Base-by-base conservation (phyloP, 2,329 filamentous ascomycete species). In the Penicillium sclerotigenum region DNA sequence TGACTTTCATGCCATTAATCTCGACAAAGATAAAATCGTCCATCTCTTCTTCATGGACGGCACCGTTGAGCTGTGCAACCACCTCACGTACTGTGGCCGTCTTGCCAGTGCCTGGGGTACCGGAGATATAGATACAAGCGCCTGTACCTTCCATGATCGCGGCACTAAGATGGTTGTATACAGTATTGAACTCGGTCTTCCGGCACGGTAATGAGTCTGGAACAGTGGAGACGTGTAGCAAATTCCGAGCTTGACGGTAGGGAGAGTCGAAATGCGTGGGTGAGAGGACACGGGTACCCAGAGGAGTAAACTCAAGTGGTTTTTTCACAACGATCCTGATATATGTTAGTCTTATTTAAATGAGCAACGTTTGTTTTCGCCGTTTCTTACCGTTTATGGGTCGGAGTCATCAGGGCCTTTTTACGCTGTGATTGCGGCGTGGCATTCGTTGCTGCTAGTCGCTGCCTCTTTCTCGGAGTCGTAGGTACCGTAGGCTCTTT, bases 1-100 rank as follows among this genome's bases (percentile, higher is more conserved):
- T 96, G 65, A 99, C 92, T 78, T 99, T 99, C 94, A 99, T 97
- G 64, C 94, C 95, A 74, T 99, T 99, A 77, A 99, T 97, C 74
- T 99, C 94, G 59, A 99, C 92, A 65, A 99, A 99, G 57, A 97
- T 96, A 73, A 99, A 99, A 71, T 97, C 93, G 68, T 99, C 94
- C 40, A 99, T 82, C 73, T 97, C 93, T 68, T 99, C 94, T 8
- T 88, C 86, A 46, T 85, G 82, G 1, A 97, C 94, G 0, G 91
- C 87, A n/a, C 88, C 85, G 65, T 97, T 93, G 9, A 99, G 82
- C 59, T 91, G 88, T 5, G 89, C 86, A 16, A 99, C 89, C 1
- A 97, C 94, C 74, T 99, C 94, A 46, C 94, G 88, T 10, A 99
- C 94, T 0, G 95, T 99, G 13, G 94, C 94, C 1, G 94, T 99